phyloP scores from a whole-genome alignment of 2,329 filamentous ascomycete genomes.

The Diplodia sapinea region DNA sequence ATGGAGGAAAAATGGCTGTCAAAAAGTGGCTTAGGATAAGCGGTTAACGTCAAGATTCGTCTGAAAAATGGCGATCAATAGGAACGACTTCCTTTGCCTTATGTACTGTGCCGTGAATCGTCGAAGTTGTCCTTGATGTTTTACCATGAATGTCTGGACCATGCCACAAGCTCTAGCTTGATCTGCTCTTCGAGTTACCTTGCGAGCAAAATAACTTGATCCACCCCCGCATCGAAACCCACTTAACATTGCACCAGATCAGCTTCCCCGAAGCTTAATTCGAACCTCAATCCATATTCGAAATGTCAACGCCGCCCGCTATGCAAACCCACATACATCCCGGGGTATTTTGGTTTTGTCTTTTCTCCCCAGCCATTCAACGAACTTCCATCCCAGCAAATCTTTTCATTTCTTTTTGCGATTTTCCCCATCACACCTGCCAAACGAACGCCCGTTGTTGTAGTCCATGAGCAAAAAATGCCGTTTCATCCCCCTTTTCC shows the following conservation, averaged over 20 bases:
- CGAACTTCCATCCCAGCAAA: not conserved
- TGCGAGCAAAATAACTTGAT: not conserved
- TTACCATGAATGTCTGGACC: not conserved
- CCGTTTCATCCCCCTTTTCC: not conserved
- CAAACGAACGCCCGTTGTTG: not conserved
- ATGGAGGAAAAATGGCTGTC: conserved; percentile 27
- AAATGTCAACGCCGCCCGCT: conserved; percentile 32
- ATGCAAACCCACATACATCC: conserved; percentile 26
- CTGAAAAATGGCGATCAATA: conserved; percentile 27
- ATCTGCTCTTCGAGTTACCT: too few species aligned
- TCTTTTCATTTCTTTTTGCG: not conserved
- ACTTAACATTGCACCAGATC: not conserved
- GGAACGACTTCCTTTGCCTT: conserved; percentile 27
- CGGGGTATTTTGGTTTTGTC: conserved; percentile 19
- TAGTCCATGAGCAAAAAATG: not conserved
- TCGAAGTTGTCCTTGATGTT: not conserved
- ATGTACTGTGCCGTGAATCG: conserved; percentile 1
- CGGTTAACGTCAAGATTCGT: conserved; percentile 17
- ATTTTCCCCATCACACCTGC: not conserved
- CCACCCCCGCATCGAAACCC: not conserved
- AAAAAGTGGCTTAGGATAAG: conserved; percentile 29
- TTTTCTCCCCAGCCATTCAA: not conserved
- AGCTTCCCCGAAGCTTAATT: not conserved
- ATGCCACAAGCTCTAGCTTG: not conserved
- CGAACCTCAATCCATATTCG: not conserved